Conservation (phyloP, 1,284 basidiomycete species). For the Ustanciosporium gigantosporum region DNA sequence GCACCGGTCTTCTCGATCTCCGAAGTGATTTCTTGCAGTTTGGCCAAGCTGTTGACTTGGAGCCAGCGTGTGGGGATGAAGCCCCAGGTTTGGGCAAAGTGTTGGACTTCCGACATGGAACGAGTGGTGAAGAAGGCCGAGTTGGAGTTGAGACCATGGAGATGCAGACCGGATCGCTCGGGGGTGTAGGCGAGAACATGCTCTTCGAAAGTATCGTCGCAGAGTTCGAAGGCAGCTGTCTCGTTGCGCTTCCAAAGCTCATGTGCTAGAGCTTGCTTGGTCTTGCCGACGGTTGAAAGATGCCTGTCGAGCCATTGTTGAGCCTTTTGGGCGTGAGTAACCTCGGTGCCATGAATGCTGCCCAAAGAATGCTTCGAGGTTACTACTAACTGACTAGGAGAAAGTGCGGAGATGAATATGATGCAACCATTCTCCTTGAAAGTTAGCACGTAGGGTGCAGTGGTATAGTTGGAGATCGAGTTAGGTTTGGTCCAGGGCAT, state of each 20-base stretch:
- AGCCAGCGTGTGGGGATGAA: conserved; percentile 80
- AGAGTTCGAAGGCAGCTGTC: conserved; percentile 82
- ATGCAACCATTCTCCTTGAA: conserved; percentile 98
- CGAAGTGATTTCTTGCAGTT: conserved; percentile 75
- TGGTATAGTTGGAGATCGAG: conserved; percentile 67
- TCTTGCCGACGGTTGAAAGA: conserved; percentile 70
- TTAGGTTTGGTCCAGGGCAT: conserved; percentile 79
- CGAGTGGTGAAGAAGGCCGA: conserved; percentile 73
- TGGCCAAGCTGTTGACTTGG: conserved; percentile 69
- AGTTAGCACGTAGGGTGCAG: conserved; percentile 81
- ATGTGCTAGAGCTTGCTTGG: conserved; percentile 74
- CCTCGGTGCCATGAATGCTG: conserved; percentile 16
- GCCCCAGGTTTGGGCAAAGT: conserved; percentile 85
- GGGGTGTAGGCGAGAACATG: conserved; percentile 84
- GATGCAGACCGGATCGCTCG: conserved; percentile 84
- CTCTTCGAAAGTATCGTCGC: conserved; percentile 96
- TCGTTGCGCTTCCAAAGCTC: conserved; percentile 80
- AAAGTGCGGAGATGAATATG: conserved; percentile 89
- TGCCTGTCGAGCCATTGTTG: conserved; percentile 81
- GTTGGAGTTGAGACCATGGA: conserved; percentile 80
- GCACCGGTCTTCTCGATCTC: conserved; percentile 70
- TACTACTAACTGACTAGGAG: conserved; percentile 74
- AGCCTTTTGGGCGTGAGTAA: conserved; percentile 75
- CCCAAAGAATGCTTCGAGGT: conserved; percentile 78
- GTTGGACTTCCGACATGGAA: conserved; percentile 67